These are phyloP conservation scores for Cryptococcus neoformans DNA, from an alignment of 1,284 basidiomycete species.

Conservation along the genomic window DNA sequence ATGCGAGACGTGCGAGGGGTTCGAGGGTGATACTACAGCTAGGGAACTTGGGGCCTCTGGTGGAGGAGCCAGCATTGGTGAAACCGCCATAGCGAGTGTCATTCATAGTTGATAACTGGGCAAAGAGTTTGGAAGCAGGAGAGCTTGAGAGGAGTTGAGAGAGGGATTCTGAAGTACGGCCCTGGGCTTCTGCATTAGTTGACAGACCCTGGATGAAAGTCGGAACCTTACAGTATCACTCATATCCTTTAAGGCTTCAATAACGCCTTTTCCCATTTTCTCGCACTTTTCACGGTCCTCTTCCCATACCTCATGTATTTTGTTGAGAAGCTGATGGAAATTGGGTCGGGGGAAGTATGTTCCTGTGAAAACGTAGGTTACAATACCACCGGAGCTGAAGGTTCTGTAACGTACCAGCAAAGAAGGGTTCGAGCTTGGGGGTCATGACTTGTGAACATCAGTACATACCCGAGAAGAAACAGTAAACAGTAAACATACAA, in stretches of 20 bases:
- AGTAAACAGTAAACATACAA: slow-evolving; percentile 20
- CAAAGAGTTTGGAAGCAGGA: slow-evolving; percentile 24
- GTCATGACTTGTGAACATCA: slow-evolving; percentile 44
- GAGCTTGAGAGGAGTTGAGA: slow-evolving; percentile 10
- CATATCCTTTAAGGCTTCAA: slow-evolving; percentile 29
- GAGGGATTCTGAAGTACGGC: background rate
- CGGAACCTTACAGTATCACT: slow-evolving; percentile 5
- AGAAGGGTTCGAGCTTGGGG: slow-evolving; percentile 52
- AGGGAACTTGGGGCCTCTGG: slow-evolving; percentile 50
- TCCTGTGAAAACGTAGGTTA: slow-evolving; percentile 33
- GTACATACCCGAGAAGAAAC: background rate
- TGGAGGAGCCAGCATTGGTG: slow-evolving; percentile 30
- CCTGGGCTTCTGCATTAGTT: background rate
- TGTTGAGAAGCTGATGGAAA: slow-evolving; percentile 30
- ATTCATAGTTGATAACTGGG: slow-evolving; percentile 22
- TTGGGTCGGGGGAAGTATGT: slow-evolving; percentile 49
- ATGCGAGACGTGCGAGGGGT: slow-evolving; percentile 28
- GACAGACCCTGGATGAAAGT: background rate
- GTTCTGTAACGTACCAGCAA: slow-evolving; percentile 43
- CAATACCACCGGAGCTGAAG: slow-evolving; percentile 9
- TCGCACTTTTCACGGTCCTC: slow-evolving; percentile 28
- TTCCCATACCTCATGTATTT: slow-evolving; percentile 35
- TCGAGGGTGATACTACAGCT: slow-evolving; percentile 33
- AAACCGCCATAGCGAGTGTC: slow-evolving; percentile 50
- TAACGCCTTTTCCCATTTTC: slow-evolving; percentile 26